Base-by-base conservation (phyloP, 2,329 filamentous ascomycete species). In the Chaetomiaceae sp. region DNA sequence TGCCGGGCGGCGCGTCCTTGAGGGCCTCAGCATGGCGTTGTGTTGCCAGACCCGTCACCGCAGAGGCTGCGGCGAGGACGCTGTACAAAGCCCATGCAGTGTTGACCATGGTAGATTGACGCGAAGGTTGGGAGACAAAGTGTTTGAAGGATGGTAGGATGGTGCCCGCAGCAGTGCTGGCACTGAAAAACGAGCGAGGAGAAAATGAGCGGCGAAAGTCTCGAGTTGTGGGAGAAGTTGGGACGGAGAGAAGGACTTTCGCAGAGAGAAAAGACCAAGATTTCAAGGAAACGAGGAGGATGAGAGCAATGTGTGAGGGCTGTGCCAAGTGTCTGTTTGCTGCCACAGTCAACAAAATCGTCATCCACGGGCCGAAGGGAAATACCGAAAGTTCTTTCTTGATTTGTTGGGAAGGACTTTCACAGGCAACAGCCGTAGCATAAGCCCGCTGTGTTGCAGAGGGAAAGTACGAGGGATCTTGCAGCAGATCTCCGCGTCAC, bases 1-100 rank as follows among this genome's bases (percentile, higher is more conserved):
- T 55, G 3, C 61, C 62, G 3, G 57, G 57, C 6, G 60, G 60
- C 8, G 58, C 51, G 22, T 58, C 40, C n/a, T 56, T 44, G 15
- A 59, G 34, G 2, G 55, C 47, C 7, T 54, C 47, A 8, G 15
- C 34, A 38, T 57, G 37, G n/a, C 27, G 54, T 12, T 50, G 54
- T 19, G 59, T 44, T 4, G 38, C 20, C 15, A 36, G 5, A 6
- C 29, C 39, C 19, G 55, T 51, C 3, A 54, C 58, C 6, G 56
- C 62, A 11, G 31, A 22, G n/a, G 38, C 22, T 5, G 40, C 22
- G 11, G 51, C 31, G 17, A 58, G 31, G n/a, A 27, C 40, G 17
- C 33, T 34, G 34, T 4, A 47, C 15, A 59, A 33, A 20, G 46
- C 9, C 22, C 11, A 31, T 3, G n/a, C 23, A n/a, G 20, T 4